Percentiles rank a stretch among this genome's conserved stretches.
Conservation (phyloP, 257 asterid species). For the Solanum paucissectum region DNA sequence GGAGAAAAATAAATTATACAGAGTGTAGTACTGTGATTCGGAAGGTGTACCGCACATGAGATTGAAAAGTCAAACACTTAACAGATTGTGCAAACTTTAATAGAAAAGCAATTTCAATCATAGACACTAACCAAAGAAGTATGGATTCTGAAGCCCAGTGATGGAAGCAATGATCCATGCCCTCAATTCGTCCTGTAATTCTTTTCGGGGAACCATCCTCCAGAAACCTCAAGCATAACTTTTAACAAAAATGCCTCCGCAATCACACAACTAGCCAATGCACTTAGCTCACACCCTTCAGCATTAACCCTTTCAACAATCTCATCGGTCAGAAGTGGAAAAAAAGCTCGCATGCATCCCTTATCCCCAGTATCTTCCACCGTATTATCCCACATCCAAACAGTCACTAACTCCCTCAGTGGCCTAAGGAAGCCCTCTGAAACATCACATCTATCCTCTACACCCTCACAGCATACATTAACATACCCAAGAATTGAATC, state of each 20-base stretch:
- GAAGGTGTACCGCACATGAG: not conserved
- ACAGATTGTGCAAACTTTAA: slow-evolving; percentile 1
- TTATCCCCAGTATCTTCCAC: not conserved
- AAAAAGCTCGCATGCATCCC: slow-evolving; percentile 27
- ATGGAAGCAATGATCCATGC: slow-evolving; percentile 52
- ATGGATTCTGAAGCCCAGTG: slow-evolving; percentile 32
- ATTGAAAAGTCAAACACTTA: not conserved
- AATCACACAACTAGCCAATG: slow-evolving; percentile 48
- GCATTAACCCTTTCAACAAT: slow-evolving; percentile 13
- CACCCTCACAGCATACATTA: slow-evolving; percentile 34
- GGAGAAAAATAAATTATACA: not conserved
- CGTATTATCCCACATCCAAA: slow-evolving; percentile 35
- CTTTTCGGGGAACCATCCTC: slow-evolving; percentile 34
- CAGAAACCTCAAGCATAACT: slow-evolving; percentile 36
- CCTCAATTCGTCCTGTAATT: slow-evolving; percentile 31
- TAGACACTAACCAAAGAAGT: slow-evolving; percentile 43
- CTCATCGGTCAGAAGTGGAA: slow-evolving; percentile 41
- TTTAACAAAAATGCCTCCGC: slow-evolving; percentile 49
- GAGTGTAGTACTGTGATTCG: not conserved
- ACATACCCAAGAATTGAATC: slow-evolving; percentile 44
- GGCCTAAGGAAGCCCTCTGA: slow-evolving; percentile 29
- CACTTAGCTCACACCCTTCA: slow-evolving; percentile 30
- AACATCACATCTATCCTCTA: slow-evolving; percentile 15
- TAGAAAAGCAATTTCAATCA: not conserved
- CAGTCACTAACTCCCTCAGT: slow-evolving; percentile 32